Percentiles rank a stretch among this genome's conserved stretches.
Conservation (phyloP, 2,329 filamentous ascomycete species). For the Talaromyces albobiverticillius region DNA sequence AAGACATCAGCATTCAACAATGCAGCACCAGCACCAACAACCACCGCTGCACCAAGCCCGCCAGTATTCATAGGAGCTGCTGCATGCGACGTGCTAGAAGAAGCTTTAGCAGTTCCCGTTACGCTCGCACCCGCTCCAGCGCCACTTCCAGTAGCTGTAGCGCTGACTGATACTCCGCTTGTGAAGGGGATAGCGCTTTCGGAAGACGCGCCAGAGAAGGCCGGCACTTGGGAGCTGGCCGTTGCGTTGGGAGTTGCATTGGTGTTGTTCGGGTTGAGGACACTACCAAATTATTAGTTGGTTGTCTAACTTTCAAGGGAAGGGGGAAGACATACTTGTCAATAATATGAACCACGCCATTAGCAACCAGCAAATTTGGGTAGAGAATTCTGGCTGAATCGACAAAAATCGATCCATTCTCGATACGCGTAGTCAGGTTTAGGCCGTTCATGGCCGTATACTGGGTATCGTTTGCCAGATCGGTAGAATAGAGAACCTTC, state of each 20-base stretch:
- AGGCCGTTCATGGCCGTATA: neutral
- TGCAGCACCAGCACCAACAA: neutral
- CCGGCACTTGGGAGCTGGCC: conserved; percentile 1
- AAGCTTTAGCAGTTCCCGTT: neutral
- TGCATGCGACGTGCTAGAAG: neutral
- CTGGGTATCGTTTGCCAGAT: conserved; percentile 2
- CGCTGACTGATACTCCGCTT: neutral
- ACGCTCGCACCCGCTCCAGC: neutral
- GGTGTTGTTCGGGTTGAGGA: conserved; percentile 12
- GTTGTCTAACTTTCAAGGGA: neutral
- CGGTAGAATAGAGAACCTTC: conserved; percentile 5
- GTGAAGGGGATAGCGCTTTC: conserved; percentile 7
- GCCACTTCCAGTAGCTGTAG: conserved; percentile 3
- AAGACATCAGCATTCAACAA: conserved; percentile 12
- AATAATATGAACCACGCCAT: conserved; percentile 11
- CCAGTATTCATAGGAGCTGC: conserved; percentile 1
- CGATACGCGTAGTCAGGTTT: conserved; percentile 2
- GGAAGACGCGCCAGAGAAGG: conserved; percentile 6
- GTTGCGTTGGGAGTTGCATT: conserved; percentile 6
- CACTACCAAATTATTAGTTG: neutral
- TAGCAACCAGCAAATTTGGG: conserved; percentile 8
- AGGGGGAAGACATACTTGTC: conserved; percentile 6
- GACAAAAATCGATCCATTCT: conserved; percentile 10
- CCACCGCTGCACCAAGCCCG: conserved; percentile 5
- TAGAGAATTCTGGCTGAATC: conserved; percentile 2